Evolutionary conservation across 345 rosid genomes (phyloP), one percentile per base, ranked within the genome.

Genomic region (Clarkia xantiana): DNA sequence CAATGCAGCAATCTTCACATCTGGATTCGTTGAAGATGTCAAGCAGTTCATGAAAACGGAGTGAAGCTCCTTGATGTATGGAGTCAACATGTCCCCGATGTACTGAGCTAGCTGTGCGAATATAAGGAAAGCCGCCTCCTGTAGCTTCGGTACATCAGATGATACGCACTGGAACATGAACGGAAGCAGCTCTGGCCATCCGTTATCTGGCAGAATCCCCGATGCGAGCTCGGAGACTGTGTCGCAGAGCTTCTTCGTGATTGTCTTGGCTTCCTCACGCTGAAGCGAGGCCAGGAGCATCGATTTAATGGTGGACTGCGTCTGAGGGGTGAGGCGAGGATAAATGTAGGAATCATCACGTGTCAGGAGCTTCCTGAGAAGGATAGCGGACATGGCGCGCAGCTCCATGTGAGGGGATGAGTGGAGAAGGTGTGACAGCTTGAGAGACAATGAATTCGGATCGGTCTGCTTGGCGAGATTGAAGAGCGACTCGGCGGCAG

Each of bases 201-300:
- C 90, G 19, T 84, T 80, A 1, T 87, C 95, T 1, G 82, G 84
- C 15, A 93, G 49, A 56, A 93, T 80, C 47, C 84, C 78, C 0
- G 95, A 82, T 11, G 99, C 97, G 38, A 93, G 85, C 73, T 93
- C 99, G 9, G 99, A 81, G 47, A 93, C 76, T 11, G 96, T 93
- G 52, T 87, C 99, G 68, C 96, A 84, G 14, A 93, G 62, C 80
- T 93, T 93, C 74, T 84, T 86, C 0, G 84, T 63, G 43, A 84
- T 84, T 42, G 96, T 75, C 53, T 84, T 93, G 10, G 79, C 59
- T 13, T 65, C 72, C 47, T 93, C 96, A 1, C 76, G 80, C 59
- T 93, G 99, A 25, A 93, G 60, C 56, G 79, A 86, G 19, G 85
- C 52, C 5, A 93, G 44, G 43, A 93, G 77, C 18, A 81, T 69